Base-by-base conservation (phyloP, 2,329 filamentous ascomycete species). In the Graphilbum fragrans region DNA sequence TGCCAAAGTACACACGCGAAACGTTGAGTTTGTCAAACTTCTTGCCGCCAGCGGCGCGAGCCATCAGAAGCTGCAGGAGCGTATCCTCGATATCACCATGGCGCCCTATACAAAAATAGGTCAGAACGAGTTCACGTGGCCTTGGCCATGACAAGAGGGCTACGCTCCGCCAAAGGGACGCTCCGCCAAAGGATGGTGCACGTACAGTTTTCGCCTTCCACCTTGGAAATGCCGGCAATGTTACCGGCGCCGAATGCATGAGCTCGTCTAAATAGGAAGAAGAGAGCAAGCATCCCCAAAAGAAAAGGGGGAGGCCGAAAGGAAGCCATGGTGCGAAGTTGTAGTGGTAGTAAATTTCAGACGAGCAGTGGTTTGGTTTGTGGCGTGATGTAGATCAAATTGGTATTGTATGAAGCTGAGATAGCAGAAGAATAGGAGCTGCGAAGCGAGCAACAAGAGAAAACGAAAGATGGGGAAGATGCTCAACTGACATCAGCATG, bases 21-120 rank as follows among this genome's bases (percentile, higher is more conserved):
- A 94, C 83, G 56, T 80, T 82, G 55, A 94, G 75, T 66, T 92
- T 92, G 67, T 74, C 77, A 63, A 94, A 94, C 55, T 88, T 93
- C 67, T 88, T 87, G 47, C 74, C 74, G 48, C 65, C 65, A 18
- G 75, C 77, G 31, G 71, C 69, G 45, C 72, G 69, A 35, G 78
- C 75, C 57, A 82, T 74, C 37, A 63, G 48, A 43, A 94, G 68
- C 45, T 74, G 79, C 45, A 94, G 75, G 42, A 94, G 77, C 27
- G 82, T 81, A 66, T 95, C 88, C 67, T 94, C 88, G 54, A 95
- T 93, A 61, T 95, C 88, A 55, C 84, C 84, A 72, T 90, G 83
- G 50, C 83, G 81, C 82, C 82, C 75, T 80, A 50, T 5, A 31
- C 5, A 14, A 31, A 31, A 16, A 31, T 14, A 31, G 29, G 11